phyloP scores from a whole-genome alignment of 495 filamentous ascomycete species.

The Haplographium delicatum region DNA sequence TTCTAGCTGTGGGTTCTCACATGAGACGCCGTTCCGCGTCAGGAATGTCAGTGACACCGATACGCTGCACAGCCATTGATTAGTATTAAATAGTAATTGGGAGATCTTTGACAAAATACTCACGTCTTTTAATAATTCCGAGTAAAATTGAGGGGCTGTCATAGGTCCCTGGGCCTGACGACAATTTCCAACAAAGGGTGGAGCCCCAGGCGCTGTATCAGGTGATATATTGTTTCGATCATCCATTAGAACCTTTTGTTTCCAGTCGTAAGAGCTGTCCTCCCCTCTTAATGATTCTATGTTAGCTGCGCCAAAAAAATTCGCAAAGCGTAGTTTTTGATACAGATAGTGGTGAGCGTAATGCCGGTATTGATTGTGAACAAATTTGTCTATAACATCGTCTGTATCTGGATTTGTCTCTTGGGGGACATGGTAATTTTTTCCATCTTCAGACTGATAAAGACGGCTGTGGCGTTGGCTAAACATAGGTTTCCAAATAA shows the following conservation, averaged over 20 bases:
- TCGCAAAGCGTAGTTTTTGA: background rate
- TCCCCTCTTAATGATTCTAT: background rate
- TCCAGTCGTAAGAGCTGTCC: background rate
- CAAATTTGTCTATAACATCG: background rate
- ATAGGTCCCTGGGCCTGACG: background rate
- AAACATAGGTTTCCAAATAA: background rate
- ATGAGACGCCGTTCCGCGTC: constrained; percentile 3
- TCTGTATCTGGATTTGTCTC: background rate
- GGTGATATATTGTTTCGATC: constrained; percentile 8
- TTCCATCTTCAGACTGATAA: background rate
- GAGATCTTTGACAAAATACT: background rate
- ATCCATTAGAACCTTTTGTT: background rate
- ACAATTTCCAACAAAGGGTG: too few species aligned
- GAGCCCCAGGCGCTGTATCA: too few species aligned
- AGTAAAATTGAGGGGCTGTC: background rate
- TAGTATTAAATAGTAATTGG: background rate
- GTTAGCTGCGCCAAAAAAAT: background rate
- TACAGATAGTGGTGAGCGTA: background rate
- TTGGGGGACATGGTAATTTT: background rate
- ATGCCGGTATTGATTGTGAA: background rate
- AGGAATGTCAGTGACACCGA: background rate
- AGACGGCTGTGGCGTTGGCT: background rate
- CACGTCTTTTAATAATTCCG: background rate
- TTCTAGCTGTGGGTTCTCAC: too few species aligned
- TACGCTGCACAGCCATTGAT: too few species aligned